Base-by-base conservation (phyloP, 2,329 filamentous ascomycete species). In the Diplocarpon rosae region DNA sequence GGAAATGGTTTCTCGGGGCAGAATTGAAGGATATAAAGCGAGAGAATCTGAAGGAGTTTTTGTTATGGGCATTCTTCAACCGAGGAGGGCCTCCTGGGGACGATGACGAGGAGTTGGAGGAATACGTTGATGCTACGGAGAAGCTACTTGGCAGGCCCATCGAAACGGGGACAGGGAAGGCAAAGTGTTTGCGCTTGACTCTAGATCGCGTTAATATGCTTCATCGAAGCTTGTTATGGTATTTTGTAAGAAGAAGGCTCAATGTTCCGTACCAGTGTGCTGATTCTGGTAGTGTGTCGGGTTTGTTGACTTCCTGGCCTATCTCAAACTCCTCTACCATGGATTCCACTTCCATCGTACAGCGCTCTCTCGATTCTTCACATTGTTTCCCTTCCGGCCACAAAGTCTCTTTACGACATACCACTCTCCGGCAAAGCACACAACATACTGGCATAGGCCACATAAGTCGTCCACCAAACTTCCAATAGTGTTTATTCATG, bases 401-500 rank as follows among this genome's bases (percentile, higher is more conserved):
- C 62, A 70, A 33, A 67, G 65, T 29, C 53, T 76, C 15, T 55
- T 73, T 32, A 65, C 68, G 0, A 60, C 59, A n/a, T 59, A 67
- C 10, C 53, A 53, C 3, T 76, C 73, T 2, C 66, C 69, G 7
- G 69, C 67, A 0, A 63, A 66, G 35, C 60, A 66, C 12, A 59
- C 76, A 2, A 70, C 69, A 31, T 81, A 81, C 62, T 81, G 76
- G 75, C 66, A 76, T 52, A 69, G 71, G 20, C 71, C 71, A 9
- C 78, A 82, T 51, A 78, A 69, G 0, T 78, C 77, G 2, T 71
- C 68, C 44, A 72, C 66, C 1, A 67, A 68, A 34, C 65, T 75
- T 2, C 77, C 77, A 0, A 58, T 82, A 12, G 60, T 82, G 5
- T 81, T 78, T 57, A 69, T 82, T 24, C 77, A 82, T 51, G 77